These are phyloP conservation scores for Penicillium pulvis DNA, from an alignment of 495 filamentous ascomycete genomes.

Conservation along the genomic window DNA sequence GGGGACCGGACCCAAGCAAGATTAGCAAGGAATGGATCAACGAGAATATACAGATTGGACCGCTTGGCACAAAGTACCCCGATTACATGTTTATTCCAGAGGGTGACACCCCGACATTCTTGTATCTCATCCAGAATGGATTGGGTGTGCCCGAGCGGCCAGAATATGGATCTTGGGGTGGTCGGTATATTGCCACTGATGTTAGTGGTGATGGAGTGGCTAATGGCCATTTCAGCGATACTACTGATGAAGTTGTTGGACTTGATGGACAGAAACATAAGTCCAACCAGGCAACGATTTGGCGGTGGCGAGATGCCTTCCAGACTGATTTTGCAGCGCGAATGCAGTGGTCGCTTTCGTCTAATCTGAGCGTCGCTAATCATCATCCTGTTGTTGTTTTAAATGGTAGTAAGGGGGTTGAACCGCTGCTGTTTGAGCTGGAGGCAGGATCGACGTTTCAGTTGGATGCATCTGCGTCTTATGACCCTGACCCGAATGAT, in stretches of 20 bases:
- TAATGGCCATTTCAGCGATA: constrained; percentile 43
- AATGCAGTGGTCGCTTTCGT: constrained; percentile 48
- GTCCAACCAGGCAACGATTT: constrained; percentile 51
- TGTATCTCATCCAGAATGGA: constrained; percentile 51
- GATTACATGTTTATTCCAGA: constrained; percentile 46
- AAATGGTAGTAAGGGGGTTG: constrained; percentile 34
- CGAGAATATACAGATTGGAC: constrained; percentile 49
- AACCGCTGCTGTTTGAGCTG: constrained; percentile 34
- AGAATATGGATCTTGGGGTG: constrained; percentile 51
- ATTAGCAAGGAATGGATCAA: constrained; percentile 46
- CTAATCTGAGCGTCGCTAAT: constrained; percentile 32
- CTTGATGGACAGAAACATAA: constrained; percentile 35
- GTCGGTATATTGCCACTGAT: constrained; percentile 35
- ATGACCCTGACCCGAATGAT: constrained; percentile 43
- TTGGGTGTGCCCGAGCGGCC: constrained; percentile 46
- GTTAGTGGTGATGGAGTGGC: constrained; percentile 7
- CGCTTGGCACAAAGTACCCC: constrained; percentile 42
- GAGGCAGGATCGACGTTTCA: constrained; percentile 37
- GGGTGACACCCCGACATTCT: constrained; percentile 50
- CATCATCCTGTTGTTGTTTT: constrained; percentile 46
- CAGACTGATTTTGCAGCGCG: constrained; percentile 54
- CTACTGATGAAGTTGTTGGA: constrained; percentile 42
- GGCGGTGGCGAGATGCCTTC: constrained; percentile 51
- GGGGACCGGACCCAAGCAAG: constrained; percentile 44
- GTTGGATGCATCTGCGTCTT: constrained; percentile 44